A percentile compares a stretch with the other conserved stretches of the same genome.
phyloP scores from a whole-genome alignment of 441 rosid genomes.

The Capsella rubella region DNA sequence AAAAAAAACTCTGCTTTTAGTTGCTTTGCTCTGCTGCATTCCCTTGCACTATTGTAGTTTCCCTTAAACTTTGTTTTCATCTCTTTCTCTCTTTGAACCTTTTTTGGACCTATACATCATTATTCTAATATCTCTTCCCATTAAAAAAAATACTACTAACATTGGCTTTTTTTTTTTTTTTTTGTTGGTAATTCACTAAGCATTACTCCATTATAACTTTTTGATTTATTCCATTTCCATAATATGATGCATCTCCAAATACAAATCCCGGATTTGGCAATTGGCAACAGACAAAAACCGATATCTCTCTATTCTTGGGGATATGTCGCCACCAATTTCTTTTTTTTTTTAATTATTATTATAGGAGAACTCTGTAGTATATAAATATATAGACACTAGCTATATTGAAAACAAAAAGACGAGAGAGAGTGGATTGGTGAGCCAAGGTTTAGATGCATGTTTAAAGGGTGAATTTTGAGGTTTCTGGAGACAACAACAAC shows the following conservation, averaged over 20 bases:
- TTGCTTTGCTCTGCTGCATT: no score
- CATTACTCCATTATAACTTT: neutral
- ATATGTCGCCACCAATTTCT: constrained; percentile 25
- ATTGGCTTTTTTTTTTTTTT: no score
- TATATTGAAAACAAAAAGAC: no score
- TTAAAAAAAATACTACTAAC: no score
- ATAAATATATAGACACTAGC: no score
- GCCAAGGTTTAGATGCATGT: constrained; percentile 37
- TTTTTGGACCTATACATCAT: no score
- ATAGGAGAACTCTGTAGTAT: no score
- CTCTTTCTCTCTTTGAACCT: no score
- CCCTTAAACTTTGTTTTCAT: constrained; percentile 31
- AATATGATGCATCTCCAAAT: neutral
- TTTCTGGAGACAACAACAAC: constrained; percentile 42
- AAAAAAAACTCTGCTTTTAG: no score
- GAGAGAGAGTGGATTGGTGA: constrained; percentile 32
- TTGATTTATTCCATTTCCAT: constrained; percentile 27
- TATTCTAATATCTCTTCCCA: neutral
- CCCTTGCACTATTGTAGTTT: constrained; percentile 5
- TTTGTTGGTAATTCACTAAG: no score
- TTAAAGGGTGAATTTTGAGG: constrained; percentile 43
- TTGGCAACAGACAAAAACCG: neutral
- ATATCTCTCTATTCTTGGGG: constrained; percentile 36
- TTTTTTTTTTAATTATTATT: no score
- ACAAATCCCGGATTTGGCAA: constrained; percentile 45